Evolutionary conservation across 2,329 filamentous ascomycete species (phyloP), one percentile per base, ranked within the genome.

Genomic region (Verticillium tricorpus): DNA sequence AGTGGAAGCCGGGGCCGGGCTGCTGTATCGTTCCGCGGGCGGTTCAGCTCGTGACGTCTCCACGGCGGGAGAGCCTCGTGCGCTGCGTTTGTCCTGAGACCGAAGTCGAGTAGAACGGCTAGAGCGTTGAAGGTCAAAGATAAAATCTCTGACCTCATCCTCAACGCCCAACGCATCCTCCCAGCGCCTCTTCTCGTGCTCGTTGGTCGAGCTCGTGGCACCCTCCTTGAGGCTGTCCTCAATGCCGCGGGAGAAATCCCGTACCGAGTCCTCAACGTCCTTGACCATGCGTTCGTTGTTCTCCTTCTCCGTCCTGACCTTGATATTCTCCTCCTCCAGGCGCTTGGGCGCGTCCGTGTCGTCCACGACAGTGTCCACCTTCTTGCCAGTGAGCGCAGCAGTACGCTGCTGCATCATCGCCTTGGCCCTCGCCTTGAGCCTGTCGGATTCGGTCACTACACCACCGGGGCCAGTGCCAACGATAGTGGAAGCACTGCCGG

Each of bases 361-460:
- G 66, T 96, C 91, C 63, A 89, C 85, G 56, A 79, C 80, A 2
- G 80, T 75, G 40, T 91, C 87, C 56, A 89, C 79, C 72, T 93
- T 93, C 75, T 89, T 92, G 62, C 95, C 95, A 25, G 93, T 92
- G 65, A 99, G 79, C 19, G 95, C 94, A 61, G 95, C 95, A 67
- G 95, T 93, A 63, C 95, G 90, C 71, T 97, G 93, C 78, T 98
- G 94, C 95, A 99, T 99, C 88, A 97, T 96, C 45, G 94, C 94
- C 78, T 93, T 96, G 35, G 95, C 94, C 68, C 93, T 88, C 39
- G 95, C 95, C 80, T 97, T 98, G 67, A 98, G 85, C 60, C 94
- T 88, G 76, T 99, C 95, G 3, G 92, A 90, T 76, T 99, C 95
- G 0, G 95, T 99, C 52, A 99, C 87, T 55, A 87, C 79, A 59